phyloP scores from a whole-genome alignment of 352 stramenopile species.

The Phytophthora pisi region DNA sequence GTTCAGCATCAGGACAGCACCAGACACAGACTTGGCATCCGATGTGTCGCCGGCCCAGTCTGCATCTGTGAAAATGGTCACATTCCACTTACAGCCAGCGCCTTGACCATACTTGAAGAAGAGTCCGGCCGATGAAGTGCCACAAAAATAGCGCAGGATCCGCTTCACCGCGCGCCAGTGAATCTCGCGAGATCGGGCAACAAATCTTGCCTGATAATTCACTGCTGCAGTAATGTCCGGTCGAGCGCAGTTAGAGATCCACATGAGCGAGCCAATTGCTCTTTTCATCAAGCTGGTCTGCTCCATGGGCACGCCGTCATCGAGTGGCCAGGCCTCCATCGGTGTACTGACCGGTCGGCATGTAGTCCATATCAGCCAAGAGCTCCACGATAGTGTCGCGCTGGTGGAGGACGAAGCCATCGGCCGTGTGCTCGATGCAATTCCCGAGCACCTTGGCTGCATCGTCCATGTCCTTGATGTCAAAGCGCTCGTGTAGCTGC shows the following conservation, averaged over 20 bases:
- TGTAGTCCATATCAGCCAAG: conserved; percentile 1
- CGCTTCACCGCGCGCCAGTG: neutral
- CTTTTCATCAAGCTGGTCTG: neutral
- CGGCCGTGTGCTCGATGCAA: neutral
- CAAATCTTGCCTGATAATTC: neutral
- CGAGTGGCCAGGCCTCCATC: conserved; percentile 1
- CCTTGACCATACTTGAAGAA: neutral
- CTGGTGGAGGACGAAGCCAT: neutral
- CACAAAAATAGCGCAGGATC: neutral
- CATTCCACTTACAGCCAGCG: neutral
- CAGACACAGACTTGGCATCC: neutral
- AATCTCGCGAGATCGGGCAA: neutral
- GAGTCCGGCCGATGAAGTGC: neutral
- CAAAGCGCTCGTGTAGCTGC: neutral
- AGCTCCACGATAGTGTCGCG: neutral
- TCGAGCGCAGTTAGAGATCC: conserved; percentile 4
- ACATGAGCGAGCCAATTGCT: conserved; percentile 3
- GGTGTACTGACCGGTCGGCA: neutral
- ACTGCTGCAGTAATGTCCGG: conserved; percentile 5
- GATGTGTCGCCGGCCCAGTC: neutral
- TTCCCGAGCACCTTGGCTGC: neutral
- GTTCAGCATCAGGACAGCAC: neutral
- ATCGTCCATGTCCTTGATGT: neutral
- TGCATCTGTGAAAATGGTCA: neutral
- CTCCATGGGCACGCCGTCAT: neutral